These are phyloP conservation scores for Avena eriantha DNA, from an alignment of 176 grass and related monocot genomes.

Conservation along the genomic window DNA sequence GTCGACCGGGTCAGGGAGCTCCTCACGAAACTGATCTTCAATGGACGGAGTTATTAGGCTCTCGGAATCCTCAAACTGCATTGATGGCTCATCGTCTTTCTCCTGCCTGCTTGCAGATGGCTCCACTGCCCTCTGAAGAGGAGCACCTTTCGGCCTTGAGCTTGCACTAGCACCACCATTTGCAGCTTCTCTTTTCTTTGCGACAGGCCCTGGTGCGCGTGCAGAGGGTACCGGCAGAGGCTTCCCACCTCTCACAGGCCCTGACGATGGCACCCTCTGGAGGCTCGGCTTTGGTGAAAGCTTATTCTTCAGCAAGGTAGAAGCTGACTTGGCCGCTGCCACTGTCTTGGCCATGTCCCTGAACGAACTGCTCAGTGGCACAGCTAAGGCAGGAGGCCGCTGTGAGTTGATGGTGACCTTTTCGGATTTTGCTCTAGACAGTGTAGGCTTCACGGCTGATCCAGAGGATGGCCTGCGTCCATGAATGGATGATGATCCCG, in stretches of 20 bases:
- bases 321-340: not conserved
- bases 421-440: slow-evolving; percentile 43
- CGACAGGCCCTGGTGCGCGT: not conserved
- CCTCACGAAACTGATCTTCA: slow-evolving; percentile 48
- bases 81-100: slow-evolving; percentile 30
- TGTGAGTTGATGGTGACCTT: slow-evolving; percentile 27
- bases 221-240: not conserved
- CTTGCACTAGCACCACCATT: slow-evolving; percentile 28
- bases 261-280: not conserved
- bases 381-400: not conserved
- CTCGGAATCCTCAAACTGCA: slow-evolving; percentile 44
- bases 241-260: slow-evolving; percentile 40
- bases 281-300: slow-evolving; percentile 38
- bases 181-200: slow-evolving; percentile 47
- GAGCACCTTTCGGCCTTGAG: slow-evolving; percentile 46
- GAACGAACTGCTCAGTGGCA: slow-evolving; percentile 39
- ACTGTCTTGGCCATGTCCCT: slow-evolving; percentile 37
- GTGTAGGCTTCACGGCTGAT: slow-evolving; percentile 28
- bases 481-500: slow-evolving; percentile 38
- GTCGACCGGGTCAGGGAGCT: slow-evolving; percentile 41
- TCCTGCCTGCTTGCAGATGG: slow-evolving; percentile 33
- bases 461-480: slow-evolving; percentile 34
- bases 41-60: slow-evolving; percentile 32
- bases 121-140: slow-evolving; percentile 35
- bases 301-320: slow-evolving; percentile 48